Percentiles rank a stretch among this genome's conserved stretches.
These are phyloP conservation scores for Argentina anserina DNA, from an alignment of 306 rosid species.

Conservation along the genomic window DNA sequence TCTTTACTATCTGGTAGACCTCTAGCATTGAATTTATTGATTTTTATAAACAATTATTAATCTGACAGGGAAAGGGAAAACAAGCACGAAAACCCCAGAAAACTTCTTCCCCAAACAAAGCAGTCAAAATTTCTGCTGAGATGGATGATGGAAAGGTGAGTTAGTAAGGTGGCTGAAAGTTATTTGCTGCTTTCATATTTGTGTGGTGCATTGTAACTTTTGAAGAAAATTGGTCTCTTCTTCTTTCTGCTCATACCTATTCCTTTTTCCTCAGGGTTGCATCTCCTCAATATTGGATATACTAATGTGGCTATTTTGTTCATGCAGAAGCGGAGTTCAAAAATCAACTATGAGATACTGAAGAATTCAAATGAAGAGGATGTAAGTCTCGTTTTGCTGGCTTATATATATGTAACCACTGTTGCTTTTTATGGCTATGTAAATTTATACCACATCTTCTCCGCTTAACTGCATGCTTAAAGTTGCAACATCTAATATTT, in stretches of 20 bases:
- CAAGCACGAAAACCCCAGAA: slow-evolving; percentile 4
- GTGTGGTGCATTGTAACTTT: too few species aligned
- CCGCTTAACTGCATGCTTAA: background rate
- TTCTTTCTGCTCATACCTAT: background rate
- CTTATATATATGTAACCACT: background rate
- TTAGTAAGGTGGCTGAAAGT: background rate
- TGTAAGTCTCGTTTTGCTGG: background rate
- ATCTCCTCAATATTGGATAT: background rate
- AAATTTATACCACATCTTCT: background rate
- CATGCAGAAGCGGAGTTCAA: slow-evolving; percentile 14
- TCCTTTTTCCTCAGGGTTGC: background rate
- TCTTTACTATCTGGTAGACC: background rate
- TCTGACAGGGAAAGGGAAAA: slow-evolving; percentile 22
- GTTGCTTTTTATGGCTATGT: background rate
- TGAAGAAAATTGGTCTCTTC: too few species aligned
- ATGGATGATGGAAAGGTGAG: background rate
- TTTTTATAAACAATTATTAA: background rate
- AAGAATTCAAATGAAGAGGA: slow-evolving; percentile 11
- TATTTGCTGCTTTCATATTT: too few species aligned
- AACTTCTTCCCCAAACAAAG: slow-evolving; percentile 2
- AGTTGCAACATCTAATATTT: background rate
- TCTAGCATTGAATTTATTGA: background rate
- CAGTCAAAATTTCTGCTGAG: slow-evolving; percentile 2
- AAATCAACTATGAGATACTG: slow-evolving; percentile 8
- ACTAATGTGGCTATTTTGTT: background rate